Evolutionary conservation across 2,329 filamentous ascomycete genomes (phyloP), one percentile per base, ranked within the genome.

Genomic region (Coniosporium tulheliwenetii): DNA sequence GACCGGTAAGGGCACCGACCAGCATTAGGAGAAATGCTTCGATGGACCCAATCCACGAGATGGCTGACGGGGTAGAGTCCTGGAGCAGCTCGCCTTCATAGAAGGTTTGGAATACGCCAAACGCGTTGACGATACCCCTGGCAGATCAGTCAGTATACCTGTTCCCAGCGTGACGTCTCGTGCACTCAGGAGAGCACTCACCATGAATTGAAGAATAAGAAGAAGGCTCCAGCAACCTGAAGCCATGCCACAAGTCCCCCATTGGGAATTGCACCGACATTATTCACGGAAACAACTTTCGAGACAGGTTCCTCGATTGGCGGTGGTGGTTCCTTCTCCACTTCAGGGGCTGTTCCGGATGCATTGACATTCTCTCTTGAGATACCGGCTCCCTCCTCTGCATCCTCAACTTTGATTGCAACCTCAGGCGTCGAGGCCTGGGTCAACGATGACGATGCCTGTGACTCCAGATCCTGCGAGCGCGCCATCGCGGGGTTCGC

Each of bases 31-130:
- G 56, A 44, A 66, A 66, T 8, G 63, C 60, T 49, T 70, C 65
- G 13, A 68, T 58, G 5, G 59, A 61, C 10, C 67, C 67, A 40
- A 70, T 66, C 67, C 67, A 70, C 30, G 65, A 62, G 39, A 70
- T 67, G 10, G 59, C 50, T 2, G 63, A 67, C 1, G 66, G 56
- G 5, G 52, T 58, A 5, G 59, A 58, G n/a, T 48, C 47, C 2
- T 51, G 42, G 7, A 70, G 57, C 5, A 67, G 52, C 3, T 53
- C 54, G 10, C 52, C 56, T 43, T 67, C 58, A 47, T 70, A 70
- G 51, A 64, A 69, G 0, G 66, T 61, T 46, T 69, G 64, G 45
- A 65, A 70, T 9, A 58, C 61, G 10, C 66, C 66, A 40, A 66
- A 69, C 0, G 63, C 63, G 43, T 67, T 68, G n/a, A 66, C 55